Base-by-base conservation (phyloP, 352 stramenopile genomes). In the Pilasporangium apinafurcum region DNA sequence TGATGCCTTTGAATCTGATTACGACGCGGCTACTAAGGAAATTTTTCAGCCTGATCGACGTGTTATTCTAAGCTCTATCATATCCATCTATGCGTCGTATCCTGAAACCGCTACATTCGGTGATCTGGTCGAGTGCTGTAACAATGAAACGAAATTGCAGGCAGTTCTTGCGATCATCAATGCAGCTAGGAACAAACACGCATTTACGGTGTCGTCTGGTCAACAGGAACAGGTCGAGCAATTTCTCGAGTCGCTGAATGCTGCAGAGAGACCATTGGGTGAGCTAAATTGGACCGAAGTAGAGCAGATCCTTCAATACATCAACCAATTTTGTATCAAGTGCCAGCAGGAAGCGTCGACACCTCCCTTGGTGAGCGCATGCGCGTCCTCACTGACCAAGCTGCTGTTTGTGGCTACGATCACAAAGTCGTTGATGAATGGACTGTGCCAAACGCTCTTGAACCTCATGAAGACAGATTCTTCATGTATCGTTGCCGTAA, bases 381-480 rank as follows among this genome's bases (percentile, higher is more conserved):
- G 57, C 41, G 62, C 67, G n/a, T 55, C 51, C 7, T 58, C 58
- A 6, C 54, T 82, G 17, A 59, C 63, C 2, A 63, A 54, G 5
- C 41, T 86, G 18, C 37, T 86, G 3, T 44, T 68, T 21, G 51
- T 52, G 1, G 51, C 65, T 13, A 65, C 53, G 7, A 44, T 87
- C 38, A 80, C 68, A 13, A 89, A 86, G 64, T 47, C 62, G 24
- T 50, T 65, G 5, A 83, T 84, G 59, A 70, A 66, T 22, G 44
- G 53, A 17, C 38, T 90, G 24, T 90, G 80, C 44, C 80, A 87
- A 51, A 72, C 79, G 21, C 55, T 90, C 24, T 37, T 92, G 21
- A 56, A 62, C 13, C 44, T 87, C 4, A 73, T 88, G 52, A 77
- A 73, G 31, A 51, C 57, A 12, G 75, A 90, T 45, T 45, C 64